Evolutionary conservation across 352 stramenopile genomes (phyloP), one percentile per base, ranked within the genome.

Genomic region (Phytophthora quininea): DNA sequence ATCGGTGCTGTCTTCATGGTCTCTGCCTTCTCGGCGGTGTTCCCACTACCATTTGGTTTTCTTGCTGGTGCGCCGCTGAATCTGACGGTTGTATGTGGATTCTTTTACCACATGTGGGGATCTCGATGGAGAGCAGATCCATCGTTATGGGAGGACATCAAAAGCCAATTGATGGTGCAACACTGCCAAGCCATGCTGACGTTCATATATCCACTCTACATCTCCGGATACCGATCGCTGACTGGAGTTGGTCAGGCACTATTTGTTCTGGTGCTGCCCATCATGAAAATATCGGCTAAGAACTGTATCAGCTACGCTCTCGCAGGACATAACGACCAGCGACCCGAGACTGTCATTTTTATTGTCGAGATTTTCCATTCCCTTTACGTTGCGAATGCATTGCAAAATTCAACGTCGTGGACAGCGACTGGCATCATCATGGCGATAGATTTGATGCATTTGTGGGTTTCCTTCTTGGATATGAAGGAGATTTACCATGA

Each of bases 181-280:
- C 52, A 59, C 52, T 54, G 9, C 11, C 50, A 66, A 46, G 33
- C 60, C 31, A 19, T 24, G 3, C 58, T 66, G 49, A 66, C 49
- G 4, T 60, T 66, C 14, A 46, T 59, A 12, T 66, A 66, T 51
- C 50, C 59, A 8, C 29, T 60, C 37, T 65, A 54, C 49, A 54
- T 65, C 50, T 58, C 42, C 32, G 58, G 49, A n/a, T 59, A 59
- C 42, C 48, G 53, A 11, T 58, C 38, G 3, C 32, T 65, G 9
- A 65, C 48, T 38, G 58, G 58, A 11, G 37, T 58, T n/a, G 7
- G 4, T 6, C 47, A 65, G 38, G 49, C 42, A 31, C 35, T 59
- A 15, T 65, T 65, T 52, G 37, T 65, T 2, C 3, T 59, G 38
- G 51, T 51, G 31, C 9, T 65, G 10, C 58, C 48, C 15, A 48